Evolutionary conservation across 192 early-diverging fungal genomes (phyloP), one percentile per base, ranked within the genome.

Genomic region (Thamnidium elegans): DNA sequence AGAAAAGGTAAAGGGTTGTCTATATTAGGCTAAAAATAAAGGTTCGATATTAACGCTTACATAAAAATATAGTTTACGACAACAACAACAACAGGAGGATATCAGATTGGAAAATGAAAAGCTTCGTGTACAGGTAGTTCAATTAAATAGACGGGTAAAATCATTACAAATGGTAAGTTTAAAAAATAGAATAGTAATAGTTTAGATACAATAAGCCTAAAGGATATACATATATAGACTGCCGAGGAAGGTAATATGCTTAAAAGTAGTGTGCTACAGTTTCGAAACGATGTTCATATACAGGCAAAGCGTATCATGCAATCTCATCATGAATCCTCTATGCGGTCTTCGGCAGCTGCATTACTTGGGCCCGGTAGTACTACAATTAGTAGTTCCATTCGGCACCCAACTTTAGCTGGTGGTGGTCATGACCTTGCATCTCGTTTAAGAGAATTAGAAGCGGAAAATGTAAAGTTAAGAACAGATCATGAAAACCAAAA

Each of bases 211-310:
- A 39, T 39, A 39, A 39, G 4, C 36, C 9, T 39, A 39, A 39
- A 39, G 9, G 9, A 19, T 48, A 13, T 48, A 19, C 13, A 19
- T 15, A 48, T 48, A 14, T 66, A 87, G 84, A 77, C 87, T 9
- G 78, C 79, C 0, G 80, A 86, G 54, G 88, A 90, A 65, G 84
- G 84, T 60, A 83, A 77, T 21, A 75, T 88, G 74, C 70, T 89
- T 32, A 77, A 77, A 63, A 83, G 78, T 54, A 85, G 83, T 47
- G 86, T 90, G 56, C 67, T 90, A 14, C 88, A 90, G 63, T 87
- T 90, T 55, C 76, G 82, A 55, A 84, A 89, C 51, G 86, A 89
- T 78, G 67, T 85, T 2, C 81, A 85, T 43, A 75, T 70, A 67
- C 82, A 84, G 62, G 82, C 77, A 15, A 81, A 81, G 19, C 72